These are phyloP conservation scores for Helotiales sp. DNA, from an alignment of 2,329 filamentous ascomycete genomes.

Conservation along the genomic window DNA sequence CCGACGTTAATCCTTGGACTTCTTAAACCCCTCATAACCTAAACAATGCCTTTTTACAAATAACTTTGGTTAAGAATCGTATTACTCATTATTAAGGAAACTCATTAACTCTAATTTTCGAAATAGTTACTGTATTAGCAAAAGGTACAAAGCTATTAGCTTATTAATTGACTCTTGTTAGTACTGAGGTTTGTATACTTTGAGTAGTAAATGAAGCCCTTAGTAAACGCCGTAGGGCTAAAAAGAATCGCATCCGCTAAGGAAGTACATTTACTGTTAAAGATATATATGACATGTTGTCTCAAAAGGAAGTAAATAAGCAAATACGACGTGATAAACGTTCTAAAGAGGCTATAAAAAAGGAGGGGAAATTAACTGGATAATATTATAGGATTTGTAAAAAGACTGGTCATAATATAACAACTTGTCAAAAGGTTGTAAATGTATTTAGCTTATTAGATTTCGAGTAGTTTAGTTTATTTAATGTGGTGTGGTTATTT, in stretches of 20 bases:
- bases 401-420: neutral
- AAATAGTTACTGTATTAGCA: neutral
- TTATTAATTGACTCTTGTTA: neutral
- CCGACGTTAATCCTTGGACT: neutral
- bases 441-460: neutral
- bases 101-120: neutral
- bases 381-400: too few species aligned
- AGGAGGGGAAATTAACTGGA: too few species aligned
- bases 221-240: too few species aligned
- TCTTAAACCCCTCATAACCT: neutral
- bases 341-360: too few species aligned
- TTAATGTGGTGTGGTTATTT: too few species aligned
- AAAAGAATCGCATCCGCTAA: neutral
- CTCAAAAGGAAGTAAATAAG: neutral
- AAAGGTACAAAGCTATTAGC: neutral
- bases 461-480: neutral
- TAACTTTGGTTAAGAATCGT: neutral
- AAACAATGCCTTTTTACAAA: neutral
- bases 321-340: too few species aligned
- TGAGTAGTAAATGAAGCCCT: neutral
- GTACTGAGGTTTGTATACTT: neutral
- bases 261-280: neutral
- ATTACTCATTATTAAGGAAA: neutral
- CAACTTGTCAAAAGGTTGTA: neutral
- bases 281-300: neutral